Evolutionary conservation across 129 eudicot genomes (phyloP), one percentile per base, ranked within the genome.

Genomic region (Lactuca sativa): DNA sequence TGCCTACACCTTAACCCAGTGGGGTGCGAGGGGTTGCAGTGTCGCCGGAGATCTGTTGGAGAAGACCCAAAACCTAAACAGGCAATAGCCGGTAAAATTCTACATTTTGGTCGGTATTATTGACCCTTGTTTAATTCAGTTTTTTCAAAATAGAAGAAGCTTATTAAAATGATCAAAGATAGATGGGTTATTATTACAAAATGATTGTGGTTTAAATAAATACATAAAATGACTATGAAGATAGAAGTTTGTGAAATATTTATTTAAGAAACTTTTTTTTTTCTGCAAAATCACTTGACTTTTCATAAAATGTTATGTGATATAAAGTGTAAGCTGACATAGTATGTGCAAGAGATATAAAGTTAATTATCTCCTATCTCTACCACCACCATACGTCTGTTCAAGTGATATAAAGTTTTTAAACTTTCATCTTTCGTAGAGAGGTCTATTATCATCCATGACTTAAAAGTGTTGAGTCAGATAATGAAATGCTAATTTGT

Each of bases 321-420:
- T 25, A 25, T 25, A 25, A 25, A 25, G 30, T 25, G 30, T 25
- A 25, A 25, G 30, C 30, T 25, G 30, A 25, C 30, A 25, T 25
- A 61, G 69, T 60, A 48, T 49, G 36, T 47, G 48, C 59, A 8
- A 47, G 52, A 48, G 65, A 74, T 56, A 74, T 15, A 53, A 13
- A 54, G 37, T 74, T 64, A 58, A 44, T 56, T 55, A 72, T 59
- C 59, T 4, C 14, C 48, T 71, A 44, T 71, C 66, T 14, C 10
- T 59, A 30, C 58, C 48, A 59, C 32, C 10, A 6, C 12, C 78
- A 43, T 59, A 52, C 54, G 21, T 67, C 4, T 55, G 12, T 34
- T 17, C 34, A 56, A 56, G 17, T 64, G 72, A 74, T 56, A 74
- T 64, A 74, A 66, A 74, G 79, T 66, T 66, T 66, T 56, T 74